These are phyloP conservation scores for Torulaspora quercuum DNA, from an alignment of 805 yeast genomes.

Conservation along the genomic window DNA sequence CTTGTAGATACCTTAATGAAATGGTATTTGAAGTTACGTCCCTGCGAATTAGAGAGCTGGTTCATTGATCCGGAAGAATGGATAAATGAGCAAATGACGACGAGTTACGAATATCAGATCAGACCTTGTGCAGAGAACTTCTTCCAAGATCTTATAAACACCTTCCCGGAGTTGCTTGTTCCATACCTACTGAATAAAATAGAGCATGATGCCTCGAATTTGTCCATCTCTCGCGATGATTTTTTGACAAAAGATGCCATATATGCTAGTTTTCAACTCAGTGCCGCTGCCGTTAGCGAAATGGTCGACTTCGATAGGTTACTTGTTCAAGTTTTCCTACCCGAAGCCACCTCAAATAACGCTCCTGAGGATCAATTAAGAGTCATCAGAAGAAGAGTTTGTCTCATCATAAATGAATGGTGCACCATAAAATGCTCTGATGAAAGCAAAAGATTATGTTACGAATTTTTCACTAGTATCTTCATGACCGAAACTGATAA, in stretches of 20 bases:
- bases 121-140: conserved; percentile 85
- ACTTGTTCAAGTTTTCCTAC: conserved; percentile 58
- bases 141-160: conserved; percentile 66
- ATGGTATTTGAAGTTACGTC: conserved; percentile 71
- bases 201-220: conserved; percentile 38
- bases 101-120: conserved; percentile 79
- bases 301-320: conserved; percentile 66
- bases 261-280: conserved; percentile 76
- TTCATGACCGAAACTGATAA: conserved; percentile 58
- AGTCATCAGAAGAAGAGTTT: conserved; percentile 71
- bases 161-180: conserved; percentile 54
- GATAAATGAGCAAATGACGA: conserved; percentile 73
- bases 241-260: conserved; percentile 74
- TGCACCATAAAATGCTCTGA: conserved; percentile 59
- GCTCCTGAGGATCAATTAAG: conserved; percentile 49
- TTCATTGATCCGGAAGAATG: conserved; percentile 86
- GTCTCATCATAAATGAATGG: conserved; percentile 81
- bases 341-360: conserved; percentile 45
- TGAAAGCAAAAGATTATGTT: conserved; percentile 55
- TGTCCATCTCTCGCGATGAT: conserved; percentile 40
- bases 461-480: conserved; percentile 52
- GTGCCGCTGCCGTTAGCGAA: conserved; percentile 62
- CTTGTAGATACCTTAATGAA: conserved; percentile 65
- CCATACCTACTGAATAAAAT: conserved; percentile 61
- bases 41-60: conserved; percentile 81